phyloP scores from a whole-genome alignment of 2,329 filamentous ascomycete genomes.

The Aspergillus hiratsukae region DNA sequence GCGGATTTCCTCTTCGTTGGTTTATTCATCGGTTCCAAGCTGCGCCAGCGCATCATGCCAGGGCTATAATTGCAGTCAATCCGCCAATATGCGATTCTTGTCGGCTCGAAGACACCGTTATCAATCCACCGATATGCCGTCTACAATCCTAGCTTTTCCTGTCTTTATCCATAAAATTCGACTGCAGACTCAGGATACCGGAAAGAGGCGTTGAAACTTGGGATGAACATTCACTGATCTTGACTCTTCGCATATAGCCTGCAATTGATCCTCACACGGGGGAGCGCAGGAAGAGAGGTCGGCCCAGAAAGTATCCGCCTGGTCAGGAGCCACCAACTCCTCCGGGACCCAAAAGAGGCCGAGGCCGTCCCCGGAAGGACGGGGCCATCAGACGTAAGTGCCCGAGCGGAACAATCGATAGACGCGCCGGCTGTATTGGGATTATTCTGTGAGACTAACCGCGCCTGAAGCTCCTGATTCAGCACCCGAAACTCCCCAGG shows the following conservation, averaged over 20 bases:
- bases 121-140: constrained; percentile 4
- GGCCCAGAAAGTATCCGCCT: constrained; percentile 31
- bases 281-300: constrained; percentile 31
- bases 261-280: constrained; percentile 16
- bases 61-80: constrained; percentile 2
- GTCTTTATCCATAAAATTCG: neutral
- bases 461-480: neutral
- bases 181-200: neutral
- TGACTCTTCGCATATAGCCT: constrained; percentile 6
- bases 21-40: neutral
- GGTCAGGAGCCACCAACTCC: constrained; percentile 17
- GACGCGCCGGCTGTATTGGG: neutral
- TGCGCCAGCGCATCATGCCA: constrained; percentile 13
- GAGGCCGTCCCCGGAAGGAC: constrained; percentile 30
- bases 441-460: neutral
- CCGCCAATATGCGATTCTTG: constrained; percentile 7
- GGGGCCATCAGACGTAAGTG: constrained; percentile 11
- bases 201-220: neutral
- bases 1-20: neutral
- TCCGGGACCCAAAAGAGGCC: constrained; percentile 29
- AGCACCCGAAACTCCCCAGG: constrained; percentile 13
- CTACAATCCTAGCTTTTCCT: neutral
- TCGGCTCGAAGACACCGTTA: constrained; percentile 5
- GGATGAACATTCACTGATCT: constrained; percentile 4
- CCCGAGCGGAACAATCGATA: neutral